Conservation (phyloP, 371 early-diverging fungal species). For the Mortierella sp. region DNA sequence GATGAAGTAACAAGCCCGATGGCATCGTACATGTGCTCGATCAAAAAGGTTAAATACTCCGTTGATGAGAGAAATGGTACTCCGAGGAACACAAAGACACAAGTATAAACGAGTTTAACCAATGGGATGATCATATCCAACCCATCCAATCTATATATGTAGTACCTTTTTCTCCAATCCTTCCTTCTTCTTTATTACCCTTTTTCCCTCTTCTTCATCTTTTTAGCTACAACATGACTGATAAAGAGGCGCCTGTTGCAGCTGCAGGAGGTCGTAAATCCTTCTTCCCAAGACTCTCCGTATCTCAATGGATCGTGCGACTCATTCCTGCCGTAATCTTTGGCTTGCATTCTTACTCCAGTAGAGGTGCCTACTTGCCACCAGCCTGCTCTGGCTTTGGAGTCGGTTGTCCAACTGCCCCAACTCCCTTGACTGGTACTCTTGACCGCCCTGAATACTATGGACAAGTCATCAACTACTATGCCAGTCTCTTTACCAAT, state of each 20-base stretch:
- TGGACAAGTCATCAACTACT: slow-evolving; percentile 45
- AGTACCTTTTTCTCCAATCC: neutral
- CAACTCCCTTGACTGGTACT: slow-evolving; percentile 34
- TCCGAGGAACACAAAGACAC: neutral
- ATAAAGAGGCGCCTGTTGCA: slow-evolving; percentile 5
- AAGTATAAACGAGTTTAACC: neutral
- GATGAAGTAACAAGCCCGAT: no score
- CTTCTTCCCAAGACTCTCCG: slow-evolving; percentile 25
- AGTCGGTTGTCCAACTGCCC: slow-evolving; percentile 16
- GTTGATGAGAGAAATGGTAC: neutral
- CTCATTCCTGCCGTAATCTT: slow-evolving; percentile 38
- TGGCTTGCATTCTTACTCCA: slow-evolving; percentile 20
- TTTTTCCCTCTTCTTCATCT: neutral
- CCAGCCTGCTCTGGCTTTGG: slow-evolving; percentile 25
- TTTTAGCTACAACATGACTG: neutral
- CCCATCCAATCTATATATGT: neutral
- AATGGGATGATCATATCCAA: slow-evolving; percentile 5
- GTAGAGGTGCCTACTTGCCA: slow-evolving; percentile 35
- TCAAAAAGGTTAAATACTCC: neutral
- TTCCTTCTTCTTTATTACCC: neutral
- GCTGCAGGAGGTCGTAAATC: slow-evolving; percentile 12
- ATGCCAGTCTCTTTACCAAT: slow-evolving; percentile 50
- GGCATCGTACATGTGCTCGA: neutral
- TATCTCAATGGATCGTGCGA: slow-evolving; percentile 30
- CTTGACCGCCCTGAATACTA: slow-evolving; percentile 50